Base-by-base conservation (phyloP, 805 yeast species). In the Kodamaea laetipori region DNA sequence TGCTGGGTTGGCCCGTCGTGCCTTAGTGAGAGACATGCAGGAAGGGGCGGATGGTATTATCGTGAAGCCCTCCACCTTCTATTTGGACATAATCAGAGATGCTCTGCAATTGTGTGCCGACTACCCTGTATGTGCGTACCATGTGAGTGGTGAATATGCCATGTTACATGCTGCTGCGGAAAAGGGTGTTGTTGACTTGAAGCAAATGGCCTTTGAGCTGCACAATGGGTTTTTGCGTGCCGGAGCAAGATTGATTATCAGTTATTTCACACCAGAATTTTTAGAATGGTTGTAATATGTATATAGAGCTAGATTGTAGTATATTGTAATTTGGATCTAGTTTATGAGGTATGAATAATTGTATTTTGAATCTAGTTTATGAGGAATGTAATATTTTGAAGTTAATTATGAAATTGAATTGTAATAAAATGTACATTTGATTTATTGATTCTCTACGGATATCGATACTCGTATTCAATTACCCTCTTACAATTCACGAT, bases 101-200 rank as follows among this genome's bases (percentile, higher is more conserved):
- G 97, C 99, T 0, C 73, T 90, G 28, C 82, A 78, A 56, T 74
- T 90, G 41, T 87, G 96, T 58, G 65, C 70, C 40, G 94, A 94
- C 61, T 80, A 86, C 54, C 99, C 99, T 19, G 71, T 94, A 41
- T 89, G 96, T 57, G 90, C 95, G 19, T 94, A 94, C 67, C 99
- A 94, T 65, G 99, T 94, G 17, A 82, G 92, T 61, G 99, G 99
- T 31, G 99, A 94, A 67, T 94, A 79, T 60, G 97, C 98, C 24
- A 94, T 94, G 99, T 67, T 94, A 51, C 96, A 90, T 60, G 99
- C 99, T 6, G 98, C 97, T 41, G 97, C 97, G 23, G 97, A 90
- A 58, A 90, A 90, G 74, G 95, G 95, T 28, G 77, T 90, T 47
- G 86, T 84, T 48, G 97, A 92, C 63, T 76, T 94, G 65, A 84